These are phyloP conservation scores for Trifolium pratense DNA, from an alignment of 306 rosid genomes.

Conservation along the genomic window DNA sequence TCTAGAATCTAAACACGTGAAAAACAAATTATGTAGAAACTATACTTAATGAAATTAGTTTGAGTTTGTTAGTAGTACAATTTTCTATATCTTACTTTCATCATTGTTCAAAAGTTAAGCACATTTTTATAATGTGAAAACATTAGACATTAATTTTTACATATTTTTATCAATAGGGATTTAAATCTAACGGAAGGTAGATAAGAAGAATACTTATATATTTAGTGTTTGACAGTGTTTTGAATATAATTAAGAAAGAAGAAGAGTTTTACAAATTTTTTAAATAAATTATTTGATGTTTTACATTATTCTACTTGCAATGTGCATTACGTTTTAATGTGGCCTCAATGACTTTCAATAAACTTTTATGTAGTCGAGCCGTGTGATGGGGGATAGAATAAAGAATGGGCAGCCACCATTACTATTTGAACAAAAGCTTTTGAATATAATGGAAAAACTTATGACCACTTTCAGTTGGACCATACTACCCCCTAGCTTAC, in stretches of 20 bases:
- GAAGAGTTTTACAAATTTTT: not conserved
- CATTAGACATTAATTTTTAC: not conserved
- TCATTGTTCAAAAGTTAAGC: not conserved
- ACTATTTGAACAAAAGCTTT: not conserved
- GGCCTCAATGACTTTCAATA: slow-evolving; percentile 9
- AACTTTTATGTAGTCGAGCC: not conserved
- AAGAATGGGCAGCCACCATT: not conserved
- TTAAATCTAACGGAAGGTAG: rapidly evolving
- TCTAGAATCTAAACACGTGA: not conserved
- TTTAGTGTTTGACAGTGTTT: not conserved
- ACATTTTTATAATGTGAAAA: not conserved
- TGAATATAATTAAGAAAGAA: not conserved
- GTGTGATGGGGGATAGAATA: slow-evolving; percentile 10
- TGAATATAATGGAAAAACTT: not conserved
- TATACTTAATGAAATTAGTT: not conserved
- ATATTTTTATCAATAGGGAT: too few relatives aligned
- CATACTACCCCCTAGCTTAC: not conserved
- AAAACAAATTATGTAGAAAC: not conserved
- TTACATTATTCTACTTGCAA: not conserved
- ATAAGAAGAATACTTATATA: not conserved
- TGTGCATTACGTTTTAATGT: not conserved
- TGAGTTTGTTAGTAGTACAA: not conserved
- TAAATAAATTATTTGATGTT: not conserved
- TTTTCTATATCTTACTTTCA: not conserved
- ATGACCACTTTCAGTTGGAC: not conserved